These are phyloP conservation scores for Brassica nigra DNA, from an alignment of 345 rosid species.

Conservation along the genomic window DNA sequence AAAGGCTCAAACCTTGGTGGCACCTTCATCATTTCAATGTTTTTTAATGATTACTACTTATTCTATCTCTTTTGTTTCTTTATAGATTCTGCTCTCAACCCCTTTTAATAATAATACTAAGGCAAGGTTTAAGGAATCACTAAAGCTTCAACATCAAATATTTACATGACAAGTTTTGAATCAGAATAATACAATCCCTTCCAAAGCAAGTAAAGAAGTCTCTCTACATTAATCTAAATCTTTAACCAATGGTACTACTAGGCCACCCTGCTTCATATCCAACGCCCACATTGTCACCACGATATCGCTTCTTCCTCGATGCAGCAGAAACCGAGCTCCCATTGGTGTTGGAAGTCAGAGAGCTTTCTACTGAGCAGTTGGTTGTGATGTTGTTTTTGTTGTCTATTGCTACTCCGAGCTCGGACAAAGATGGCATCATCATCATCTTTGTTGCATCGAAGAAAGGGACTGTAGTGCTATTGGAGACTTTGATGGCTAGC, in stretches of 20 bases:
- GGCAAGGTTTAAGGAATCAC: neutral
- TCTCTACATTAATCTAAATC: conserved; percentile 32
- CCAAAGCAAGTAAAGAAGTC: conserved; percentile 30
- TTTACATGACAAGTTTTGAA: conserved; percentile 38
- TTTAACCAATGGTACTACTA: conserved; percentile 43
- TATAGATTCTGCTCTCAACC: neutral
- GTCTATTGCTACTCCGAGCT: conserved; percentile 68
- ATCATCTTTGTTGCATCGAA: conserved; percentile 52
- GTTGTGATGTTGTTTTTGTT: conserved; percentile 49
- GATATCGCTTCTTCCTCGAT: conserved; percentile 62
- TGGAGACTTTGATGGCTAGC: conserved; percentile 74
- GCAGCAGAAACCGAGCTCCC: conserved; percentile 57
- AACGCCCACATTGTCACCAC: conserved; percentile 55
- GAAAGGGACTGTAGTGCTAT: conserved; percentile 41
- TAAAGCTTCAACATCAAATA: conserved; percentile 30
- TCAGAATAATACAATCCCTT: conserved; percentile 28
- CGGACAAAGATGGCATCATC: conserved; percentile 67
- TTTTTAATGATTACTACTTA: neutral
- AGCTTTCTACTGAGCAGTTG: conserved; percentile 78
- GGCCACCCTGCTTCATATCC: conserved; percentile 75
- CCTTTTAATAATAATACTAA: conserved; percentile 1
- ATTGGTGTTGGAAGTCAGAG: conserved; percentile 67
- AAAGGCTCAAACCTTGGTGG: conserved; percentile 35
- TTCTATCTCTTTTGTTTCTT: neutral
- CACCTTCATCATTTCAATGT: conserved; percentile 31